These are phyloP conservation scores for Aspergillus campestris DNA, from an alignment of 495 filamentous ascomycete genomes.

Conservation along the genomic window DNA sequence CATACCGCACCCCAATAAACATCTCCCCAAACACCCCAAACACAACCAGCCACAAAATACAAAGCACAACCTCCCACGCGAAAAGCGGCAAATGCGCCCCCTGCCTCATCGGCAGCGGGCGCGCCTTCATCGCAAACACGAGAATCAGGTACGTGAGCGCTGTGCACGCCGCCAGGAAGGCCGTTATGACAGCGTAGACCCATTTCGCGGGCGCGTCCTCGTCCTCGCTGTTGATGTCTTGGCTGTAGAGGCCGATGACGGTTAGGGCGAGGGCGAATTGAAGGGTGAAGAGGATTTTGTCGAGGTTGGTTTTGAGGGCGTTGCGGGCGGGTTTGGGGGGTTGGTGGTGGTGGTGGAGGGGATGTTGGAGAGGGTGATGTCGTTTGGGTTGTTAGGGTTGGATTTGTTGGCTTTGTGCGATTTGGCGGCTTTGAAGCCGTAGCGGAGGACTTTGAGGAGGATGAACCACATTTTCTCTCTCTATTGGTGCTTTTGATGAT, in stretches of 20 bases:
- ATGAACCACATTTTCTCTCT: constrained; percentile 22
- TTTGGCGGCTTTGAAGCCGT: constrained; percentile 24
- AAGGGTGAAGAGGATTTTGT: constrained; percentile 51
- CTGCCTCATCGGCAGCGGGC: background rate
- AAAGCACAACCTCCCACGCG: constrained; percentile 62
- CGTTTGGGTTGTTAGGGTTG: constrained; percentile 12
- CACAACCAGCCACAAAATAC: constrained; percentile 64
- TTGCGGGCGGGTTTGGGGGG: constrained; percentile 3
- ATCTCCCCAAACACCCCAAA: constrained; percentile 77
- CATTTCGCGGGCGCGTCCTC: constrained; percentile 54
- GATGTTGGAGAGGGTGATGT: constrained; percentile 9
- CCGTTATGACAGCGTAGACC: constrained; percentile 66
- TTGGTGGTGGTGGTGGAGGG: constrained; percentile 7
- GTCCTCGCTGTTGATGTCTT: constrained; percentile 53
- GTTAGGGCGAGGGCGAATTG: constrained; percentile 68
- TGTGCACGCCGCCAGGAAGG: constrained; percentile 50
- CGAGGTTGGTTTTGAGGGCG: constrained; percentile 11
- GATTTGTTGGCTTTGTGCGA: constrained; percentile 23
- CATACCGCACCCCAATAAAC: constrained; percentile 61
- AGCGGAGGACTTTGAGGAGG: constrained; percentile 20
- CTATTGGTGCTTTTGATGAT: constrained; percentile 1
- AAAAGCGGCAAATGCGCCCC: constrained; percentile 37
- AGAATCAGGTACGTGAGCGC: constrained; percentile 49
- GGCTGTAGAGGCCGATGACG: constrained; percentile 71
- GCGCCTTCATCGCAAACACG: constrained; percentile 41